Percentiles rank a stretch among this genome's conserved stretches.
Conservation (phyloP, 192 early-diverging fungal genomes). For the Helicostylum pulchrum region DNA sequence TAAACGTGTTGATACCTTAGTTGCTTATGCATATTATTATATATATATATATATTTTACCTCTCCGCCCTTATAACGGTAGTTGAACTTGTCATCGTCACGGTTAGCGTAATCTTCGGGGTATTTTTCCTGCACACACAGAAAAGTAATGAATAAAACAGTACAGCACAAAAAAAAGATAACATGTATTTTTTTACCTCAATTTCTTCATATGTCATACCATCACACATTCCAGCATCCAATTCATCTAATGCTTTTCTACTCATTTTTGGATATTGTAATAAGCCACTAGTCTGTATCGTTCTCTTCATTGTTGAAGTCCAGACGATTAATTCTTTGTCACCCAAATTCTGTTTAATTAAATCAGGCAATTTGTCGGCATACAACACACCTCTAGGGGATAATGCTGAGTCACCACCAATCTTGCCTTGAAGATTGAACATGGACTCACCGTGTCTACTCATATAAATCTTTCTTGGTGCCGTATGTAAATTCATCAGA, state of each 20-base stretch:
- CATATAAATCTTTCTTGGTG: constrained; percentile 91
- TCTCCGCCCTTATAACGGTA: constrained; percentile 79
- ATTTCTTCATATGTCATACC: constrained; percentile 99
- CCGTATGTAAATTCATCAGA: constrained; percentile 98
- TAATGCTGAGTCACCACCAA: constrained; percentile 93
- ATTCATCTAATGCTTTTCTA: constrained; percentile 98
- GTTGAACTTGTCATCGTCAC: constrained; percentile 96
- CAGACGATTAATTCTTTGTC: constrained; percentile 82
- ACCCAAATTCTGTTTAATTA: constrained; percentile 76
- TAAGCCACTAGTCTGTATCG: constrained; percentile 81
- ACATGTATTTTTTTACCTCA: constrained; percentile 45
- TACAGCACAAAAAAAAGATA: too few species aligned
- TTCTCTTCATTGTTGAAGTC: constrained; percentile 95
- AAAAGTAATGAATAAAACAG: background rate
- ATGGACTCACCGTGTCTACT: constrained; percentile 90
- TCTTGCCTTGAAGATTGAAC: constrained; percentile 87
- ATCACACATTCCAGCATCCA: constrained; percentile 97
- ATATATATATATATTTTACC: constrained; percentile 19
- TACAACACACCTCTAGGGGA: constrained; percentile 85
- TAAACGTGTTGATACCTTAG: background rate
- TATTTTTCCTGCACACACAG: constrained; percentile 54
- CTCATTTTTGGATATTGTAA: constrained; percentile 85
- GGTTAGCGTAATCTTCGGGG: constrained; percentile 90
- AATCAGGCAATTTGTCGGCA: constrained; percentile 75
- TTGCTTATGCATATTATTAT: too few species aligned